Evolutionary conservation across 2,329 filamentous ascomycete species (phyloP).

Genomic region (Leptographium wingfieldii): DNA sequence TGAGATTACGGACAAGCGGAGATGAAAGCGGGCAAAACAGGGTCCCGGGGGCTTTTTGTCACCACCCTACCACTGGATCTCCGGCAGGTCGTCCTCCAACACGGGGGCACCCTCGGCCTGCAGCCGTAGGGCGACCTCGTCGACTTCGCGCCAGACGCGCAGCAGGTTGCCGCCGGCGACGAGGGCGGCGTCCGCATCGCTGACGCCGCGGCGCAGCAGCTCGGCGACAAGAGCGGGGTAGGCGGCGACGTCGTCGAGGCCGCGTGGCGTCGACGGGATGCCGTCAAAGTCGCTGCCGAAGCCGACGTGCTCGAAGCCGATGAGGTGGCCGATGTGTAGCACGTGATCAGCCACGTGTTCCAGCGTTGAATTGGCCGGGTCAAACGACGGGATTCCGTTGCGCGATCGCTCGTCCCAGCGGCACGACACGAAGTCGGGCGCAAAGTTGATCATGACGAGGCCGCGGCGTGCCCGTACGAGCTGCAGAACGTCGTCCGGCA

Average conservation of each 20-base stretch:
- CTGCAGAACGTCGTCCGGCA: conserved; percentile 69
- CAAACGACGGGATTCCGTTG: conserved; percentile 51
- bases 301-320: conserved; percentile 81
- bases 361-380: conserved; percentile 58
- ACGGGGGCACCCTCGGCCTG: conserved; percentile 42
- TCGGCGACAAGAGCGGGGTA: conserved; percentile 69
- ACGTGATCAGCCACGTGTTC: conserved; percentile 71
- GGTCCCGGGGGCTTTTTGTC: too few relatives aligned
- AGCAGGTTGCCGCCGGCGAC: conserved; percentile 71
- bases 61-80: background rate
- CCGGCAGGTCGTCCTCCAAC: conserved; percentile 38
- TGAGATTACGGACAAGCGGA: too few relatives aligned
- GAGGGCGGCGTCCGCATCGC: conserved; percentile 59
- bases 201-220: conserved; percentile 60
- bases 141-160: conserved; percentile 72
- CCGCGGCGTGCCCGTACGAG: conserved; percentile 62
- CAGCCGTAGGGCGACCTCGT: conserved; percentile 55
- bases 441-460: conserved; percentile 86
- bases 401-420: conserved; percentile 30
- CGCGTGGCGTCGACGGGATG: conserved; percentile 52
- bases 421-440: conserved; percentile 73
- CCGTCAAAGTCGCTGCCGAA: conserved; percentile 86
- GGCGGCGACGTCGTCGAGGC: conserved; percentile 74
- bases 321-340: conserved; percentile 64
- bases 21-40: too few relatives aligned